Evolutionary conservation across 345 rosid genomes (phyloP).

Genomic region (Populus alba): DNA sequence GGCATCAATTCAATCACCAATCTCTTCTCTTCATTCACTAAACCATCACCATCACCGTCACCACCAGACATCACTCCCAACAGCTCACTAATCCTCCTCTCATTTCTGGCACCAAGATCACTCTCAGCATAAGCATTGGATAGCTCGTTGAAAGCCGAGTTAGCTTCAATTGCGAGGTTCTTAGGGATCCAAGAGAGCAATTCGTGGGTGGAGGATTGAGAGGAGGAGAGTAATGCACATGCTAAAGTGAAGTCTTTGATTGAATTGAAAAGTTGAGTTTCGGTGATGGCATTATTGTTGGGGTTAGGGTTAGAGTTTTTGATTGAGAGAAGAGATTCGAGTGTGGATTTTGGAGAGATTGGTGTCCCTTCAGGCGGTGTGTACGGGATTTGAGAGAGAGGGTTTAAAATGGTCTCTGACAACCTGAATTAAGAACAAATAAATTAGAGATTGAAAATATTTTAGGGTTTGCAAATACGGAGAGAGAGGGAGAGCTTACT

Average conservation of each 20-base stretch:
- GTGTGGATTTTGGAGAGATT: constrained; percentile 44
- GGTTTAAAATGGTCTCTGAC: constrained; percentile 35
- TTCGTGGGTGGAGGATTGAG: constrained; percentile 52
- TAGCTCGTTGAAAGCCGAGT: constrained; percentile 39
- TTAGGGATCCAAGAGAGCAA: constrained; percentile 71
- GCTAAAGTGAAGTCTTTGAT: constrained; percentile 58
- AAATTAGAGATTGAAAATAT: not conserved
- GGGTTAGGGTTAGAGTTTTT: constrained; percentile 4
- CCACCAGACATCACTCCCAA: constrained; percentile 16
- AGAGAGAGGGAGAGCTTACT: constrained; percentile 34
- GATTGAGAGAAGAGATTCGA: constrained; percentile 51
- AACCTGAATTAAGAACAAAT: constrained; percentile 33
- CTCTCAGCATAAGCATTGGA: constrained; percentile 30
- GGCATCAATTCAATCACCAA: constrained; percentile 55
- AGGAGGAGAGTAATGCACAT: constrained; percentile 58
- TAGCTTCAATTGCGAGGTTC: constrained; percentile 29
- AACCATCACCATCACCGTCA: not conserved
- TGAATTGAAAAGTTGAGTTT: constrained; percentile 20
- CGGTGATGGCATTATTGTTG: not conserved
- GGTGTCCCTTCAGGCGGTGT: constrained; percentile 42
- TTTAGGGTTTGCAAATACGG: not conserved
- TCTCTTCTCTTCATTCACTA: constrained; percentile 22
- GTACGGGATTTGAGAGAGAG: constrained; percentile 41
- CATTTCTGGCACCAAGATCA: constrained; percentile 23
- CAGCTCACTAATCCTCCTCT: constrained; percentile 25